A percentile compares a stretch with the other conserved stretches of the same genome.
Evolutionary conservation across 768 basidiomycete species (phyloP).

Genomic region (Collybia sordida): DNA sequence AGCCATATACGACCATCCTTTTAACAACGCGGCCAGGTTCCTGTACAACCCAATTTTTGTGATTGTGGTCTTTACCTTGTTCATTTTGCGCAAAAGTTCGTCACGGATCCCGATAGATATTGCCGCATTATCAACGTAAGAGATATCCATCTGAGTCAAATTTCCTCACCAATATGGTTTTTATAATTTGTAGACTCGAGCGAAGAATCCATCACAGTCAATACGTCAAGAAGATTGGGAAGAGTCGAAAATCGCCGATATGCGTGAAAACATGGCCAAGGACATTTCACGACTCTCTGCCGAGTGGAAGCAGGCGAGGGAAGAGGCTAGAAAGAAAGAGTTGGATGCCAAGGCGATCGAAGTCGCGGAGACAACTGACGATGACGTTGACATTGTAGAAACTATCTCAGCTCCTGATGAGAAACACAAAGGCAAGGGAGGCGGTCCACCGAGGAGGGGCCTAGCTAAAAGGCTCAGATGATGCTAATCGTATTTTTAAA

Average conservation of each 20-base stretch:
- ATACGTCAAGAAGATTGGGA: conserved; percentile 54
- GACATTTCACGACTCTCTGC: conserved; percentile 49
- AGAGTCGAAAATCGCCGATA: conserved; percentile 39
- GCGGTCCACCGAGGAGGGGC: conserved; percentile 8
- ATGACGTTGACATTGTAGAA: conserved; percentile 43
- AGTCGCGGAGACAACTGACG: conserved; percentile 34
- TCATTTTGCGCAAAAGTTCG: conserved; percentile 80
- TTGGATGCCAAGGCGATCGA: conserved; percentile 23
- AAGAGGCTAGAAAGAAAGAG: conserved; percentile 36
- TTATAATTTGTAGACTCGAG: conserved; percentile 14
- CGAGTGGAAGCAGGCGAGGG: conserved; percentile 48
- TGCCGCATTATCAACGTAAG: conserved; percentile 47
- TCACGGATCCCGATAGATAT: conserved; percentile 57
- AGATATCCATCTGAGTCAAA: not conserved
- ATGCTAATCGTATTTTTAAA: no score
- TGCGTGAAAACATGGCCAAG: conserved; percentile 43
- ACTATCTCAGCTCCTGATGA: conserved; percentile 17
- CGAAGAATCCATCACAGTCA: conserved; percentile 28
- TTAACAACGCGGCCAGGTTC: conserved; percentile 54
- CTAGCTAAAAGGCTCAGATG: not conserved
- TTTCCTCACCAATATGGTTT: not conserved
- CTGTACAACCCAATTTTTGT: conserved; percentile 83
- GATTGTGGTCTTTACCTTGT: conserved; percentile 94
- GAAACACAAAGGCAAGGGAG: conserved; percentile 10
- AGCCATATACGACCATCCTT: not conserved